A percentile compares a stretch with the other conserved stretches of the same genome.
Evolutionary conservation across 2,329 filamentous ascomycete genomes (phyloP).

Genomic region (Fusarium torreyae): DNA sequence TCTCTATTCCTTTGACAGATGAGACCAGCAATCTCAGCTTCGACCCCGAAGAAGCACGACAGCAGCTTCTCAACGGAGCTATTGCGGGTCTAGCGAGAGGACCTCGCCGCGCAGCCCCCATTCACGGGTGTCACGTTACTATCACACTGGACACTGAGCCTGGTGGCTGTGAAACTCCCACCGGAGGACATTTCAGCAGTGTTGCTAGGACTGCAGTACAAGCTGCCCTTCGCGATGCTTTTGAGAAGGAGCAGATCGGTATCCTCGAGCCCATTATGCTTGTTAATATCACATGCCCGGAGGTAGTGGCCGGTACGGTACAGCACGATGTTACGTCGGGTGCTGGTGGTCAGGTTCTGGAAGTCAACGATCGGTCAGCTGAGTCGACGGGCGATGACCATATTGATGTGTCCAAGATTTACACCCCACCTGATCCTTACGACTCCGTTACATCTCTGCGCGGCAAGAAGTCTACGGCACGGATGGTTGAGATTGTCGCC

Average conservation of each 20-base stretch:
- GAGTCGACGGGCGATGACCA: slow-evolving; percentile 55
- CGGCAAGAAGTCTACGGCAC: slow-evolving; percentile 64
- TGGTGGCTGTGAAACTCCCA: slow-evolving; percentile 70
- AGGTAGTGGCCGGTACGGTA: slow-evolving; percentile 83
- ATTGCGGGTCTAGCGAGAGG: slow-evolving; percentile 88
- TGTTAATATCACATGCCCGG: slow-evolving; percentile 87
- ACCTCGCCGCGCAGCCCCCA: slow-evolving; percentile 82
- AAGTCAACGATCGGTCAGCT: slow-evolving; percentile 72
- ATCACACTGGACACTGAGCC: slow-evolving; percentile 77
- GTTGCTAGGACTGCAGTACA: slow-evolving; percentile 75
- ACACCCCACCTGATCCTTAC: slow-evolving; percentile 89
- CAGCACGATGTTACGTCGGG: slow-evolving; percentile 85
- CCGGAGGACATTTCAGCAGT: slow-evolving; percentile 78
- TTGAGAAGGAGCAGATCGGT: slow-evolving; percentile 68
- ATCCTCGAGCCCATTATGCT: slow-evolving; percentile 96
- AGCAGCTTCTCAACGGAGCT: slow-evolving; percentile 82
- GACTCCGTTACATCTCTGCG: slow-evolving; percentile 71
- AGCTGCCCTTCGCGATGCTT: slow-evolving; percentile 75
- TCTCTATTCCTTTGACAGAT: slow-evolving; percentile 66
- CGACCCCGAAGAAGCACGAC: slow-evolving; percentile 65
- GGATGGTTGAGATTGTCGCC: slow-evolving; percentile 79
- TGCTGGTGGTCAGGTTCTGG: slow-evolving; percentile 79
- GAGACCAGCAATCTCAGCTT: slow-evolving; percentile 64
- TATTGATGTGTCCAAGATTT: slow-evolving; percentile 83
- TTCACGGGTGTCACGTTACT: slow-evolving; percentile 81